Percentiles rank a stretch among this genome's conserved stretches.
Conservation (phyloP, 768 basidiomycete genomes). For the Macrolepiota dolichaula region DNA sequence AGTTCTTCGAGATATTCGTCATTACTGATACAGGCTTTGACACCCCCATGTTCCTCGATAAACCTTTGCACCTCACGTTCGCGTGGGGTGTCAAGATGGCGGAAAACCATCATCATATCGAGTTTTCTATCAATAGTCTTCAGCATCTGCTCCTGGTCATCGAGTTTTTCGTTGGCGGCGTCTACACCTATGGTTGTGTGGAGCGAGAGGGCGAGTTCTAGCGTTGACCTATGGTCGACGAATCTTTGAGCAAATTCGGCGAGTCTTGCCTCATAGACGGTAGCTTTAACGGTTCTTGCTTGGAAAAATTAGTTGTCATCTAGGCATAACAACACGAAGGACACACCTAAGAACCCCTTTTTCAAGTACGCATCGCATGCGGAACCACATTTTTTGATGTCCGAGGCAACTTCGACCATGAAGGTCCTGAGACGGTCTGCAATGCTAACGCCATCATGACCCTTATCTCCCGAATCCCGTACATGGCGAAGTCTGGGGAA, state of each 20-base stretch:
- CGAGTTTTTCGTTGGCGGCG: conserved; percentile 26
- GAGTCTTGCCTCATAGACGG: conserved; percentile 34
- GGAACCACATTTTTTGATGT: conserved; percentile 41
- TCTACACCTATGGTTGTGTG: conserved; percentile 36
- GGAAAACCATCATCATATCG: conserved; percentile 31
- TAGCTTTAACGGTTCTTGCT: conserved; percentile 34
- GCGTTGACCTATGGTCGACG: conserved; percentile 26
- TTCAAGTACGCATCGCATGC: conserved; percentile 43
- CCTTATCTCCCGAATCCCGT: conserved; percentile 19
- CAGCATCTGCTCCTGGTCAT: conserved; percentile 17
- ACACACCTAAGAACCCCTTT: conserved; percentile 34
- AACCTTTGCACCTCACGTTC: conserved; percentile 34
- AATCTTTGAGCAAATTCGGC: conserved; percentile 29
- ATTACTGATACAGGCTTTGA: conserved; percentile 28
- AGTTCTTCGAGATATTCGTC: conserved; percentile 30
- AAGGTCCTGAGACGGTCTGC: conserved; percentile 27
- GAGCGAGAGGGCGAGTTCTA: conserved; percentile 32
- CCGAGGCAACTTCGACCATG: conserved; percentile 26
- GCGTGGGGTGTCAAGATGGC: conserved; percentile 33
- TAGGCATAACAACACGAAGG: background rate
- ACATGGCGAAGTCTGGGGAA: conserved; percentile 25
- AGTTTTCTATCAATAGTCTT: conserved; percentile 25
- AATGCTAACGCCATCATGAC: conserved; percentile 27
- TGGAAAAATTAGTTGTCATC: background rate
- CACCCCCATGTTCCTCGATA: conserved; percentile 37